Conservation (phyloP, 495 filamentous ascomycete genomes). For the Podospora comata region DNA sequence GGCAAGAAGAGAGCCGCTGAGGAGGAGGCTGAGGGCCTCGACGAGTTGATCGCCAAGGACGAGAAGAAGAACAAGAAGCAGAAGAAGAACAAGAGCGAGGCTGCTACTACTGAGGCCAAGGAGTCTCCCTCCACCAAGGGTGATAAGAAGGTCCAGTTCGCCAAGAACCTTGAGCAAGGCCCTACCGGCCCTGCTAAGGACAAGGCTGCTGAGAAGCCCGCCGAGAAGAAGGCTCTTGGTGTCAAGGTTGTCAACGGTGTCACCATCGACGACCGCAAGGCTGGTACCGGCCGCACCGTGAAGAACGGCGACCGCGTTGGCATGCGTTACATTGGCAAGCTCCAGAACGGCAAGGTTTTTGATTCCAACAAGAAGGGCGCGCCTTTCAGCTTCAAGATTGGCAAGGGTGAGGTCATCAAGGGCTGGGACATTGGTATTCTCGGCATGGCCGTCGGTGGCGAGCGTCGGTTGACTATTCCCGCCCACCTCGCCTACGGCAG, state of each 20-base stretch:
- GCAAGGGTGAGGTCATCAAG: slow-evolving; percentile 93
- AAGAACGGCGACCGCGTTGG: slow-evolving; percentile 84
- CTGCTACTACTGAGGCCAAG: slow-evolving; percentile 50
- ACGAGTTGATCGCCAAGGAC: slow-evolving; percentile 68
- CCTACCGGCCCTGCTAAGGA: slow-evolving; percentile 65
- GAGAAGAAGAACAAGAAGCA: slow-evolving; percentile 87
- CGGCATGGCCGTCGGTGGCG: slow-evolving; percentile 89
- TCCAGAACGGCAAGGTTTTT: slow-evolving; percentile 86
- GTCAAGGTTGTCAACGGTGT: slow-evolving; percentile 81
- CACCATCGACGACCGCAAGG: slow-evolving; percentile 90
- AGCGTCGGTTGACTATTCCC: slow-evolving; percentile 87
- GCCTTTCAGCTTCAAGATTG: slow-evolving; percentile 92
- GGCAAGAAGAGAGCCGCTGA: slow-evolving; percentile 75
- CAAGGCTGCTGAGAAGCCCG: slow-evolving; percentile 33
- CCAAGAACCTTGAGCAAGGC: slow-evolving; percentile 96
- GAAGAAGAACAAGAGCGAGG: slow-evolving; percentile 83
- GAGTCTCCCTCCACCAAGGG: slow-evolving; percentile 50
- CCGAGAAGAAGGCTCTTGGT: slow-evolving; percentile 51
- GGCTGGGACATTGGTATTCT: slow-evolving; percentile 94
- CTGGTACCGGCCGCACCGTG: slow-evolving; percentile 72
- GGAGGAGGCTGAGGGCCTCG: slow-evolving; percentile 64
- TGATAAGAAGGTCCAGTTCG: slow-evolving; percentile 98
- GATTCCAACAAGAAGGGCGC: slow-evolving; percentile 97
- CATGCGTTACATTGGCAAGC: slow-evolving; percentile 97
- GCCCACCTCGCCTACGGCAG: slow-evolving; percentile 82